Evolutionary conservation across 108 stramenopile genomes (phyloP), one percentile per base, ranked within the genome.

Genomic region (Pseudonitzschia delicatissima): DNA sequence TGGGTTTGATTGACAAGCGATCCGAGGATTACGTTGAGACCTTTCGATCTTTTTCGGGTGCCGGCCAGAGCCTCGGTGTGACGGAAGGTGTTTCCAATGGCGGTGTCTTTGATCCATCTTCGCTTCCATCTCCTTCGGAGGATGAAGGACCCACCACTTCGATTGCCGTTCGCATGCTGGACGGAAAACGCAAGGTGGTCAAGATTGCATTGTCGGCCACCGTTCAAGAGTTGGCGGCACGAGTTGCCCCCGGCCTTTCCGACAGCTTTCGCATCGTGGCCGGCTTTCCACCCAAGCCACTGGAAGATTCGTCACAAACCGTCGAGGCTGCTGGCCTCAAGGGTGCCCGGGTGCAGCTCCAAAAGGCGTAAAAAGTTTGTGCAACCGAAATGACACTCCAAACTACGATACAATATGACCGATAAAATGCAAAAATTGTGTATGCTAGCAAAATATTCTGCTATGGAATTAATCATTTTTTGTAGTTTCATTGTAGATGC

Each of bases 1-100:
- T 94, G 15, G 89, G 90, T 28, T 63, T 94, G 36, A 73, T 94
- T 13, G 93, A 94, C 78, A 85, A 83, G 52, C 66, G 93, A 37
- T 35, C 64, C 25, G 87, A 91, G 62, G 90, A 94, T 18, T 94
- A 91, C 63, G 83, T 83, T 40, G 86, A 86, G 23, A 67, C 73
- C 12, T 78, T 81, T 64, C 84, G 75, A 45, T 79, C 77, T 25
- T 80, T 82, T 67, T 71, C 71, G 23, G 86, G 80, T 15, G 73
- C 77, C 5, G 82, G 87, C 4, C 39, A 77, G 20, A 35, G 53
- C 32, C 63, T 62, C 28, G 45, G 62, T 6, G 62, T 57, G 2
- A 57, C 71, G 21, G 73, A 52, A 3, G 48, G 44, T 18, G 68
- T 40, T 12, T 73, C 57, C 53, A 73, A 76, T 33, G 62, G 62